phyloP scores from a whole-genome alignment of 169 alveolate species.

The Plasmodium knowlesi region DNA sequence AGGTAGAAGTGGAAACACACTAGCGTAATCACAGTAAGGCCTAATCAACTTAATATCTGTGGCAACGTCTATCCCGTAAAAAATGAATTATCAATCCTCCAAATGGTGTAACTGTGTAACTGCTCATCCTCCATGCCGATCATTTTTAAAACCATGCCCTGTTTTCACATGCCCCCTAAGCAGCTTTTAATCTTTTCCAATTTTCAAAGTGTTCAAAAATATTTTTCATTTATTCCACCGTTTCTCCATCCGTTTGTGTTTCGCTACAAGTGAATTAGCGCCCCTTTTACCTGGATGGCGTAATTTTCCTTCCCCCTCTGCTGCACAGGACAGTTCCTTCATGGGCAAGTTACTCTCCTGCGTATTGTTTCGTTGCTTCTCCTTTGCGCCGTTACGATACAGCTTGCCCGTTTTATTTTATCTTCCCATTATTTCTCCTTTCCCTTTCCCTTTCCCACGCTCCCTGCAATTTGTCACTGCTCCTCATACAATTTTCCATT shows the following conservation, averaged over 20 bases:
- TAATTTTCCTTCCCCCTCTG: neutral
- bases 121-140: neutral
- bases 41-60: neutral
- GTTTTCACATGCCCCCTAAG: neutral
- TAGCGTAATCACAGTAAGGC: neutral
- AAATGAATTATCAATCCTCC: neutral
- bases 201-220: neutral
- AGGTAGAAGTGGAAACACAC: neutral
- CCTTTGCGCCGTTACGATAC: neutral
- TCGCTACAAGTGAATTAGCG: neutral
- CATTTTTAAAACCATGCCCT: neutral
- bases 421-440: neutral
- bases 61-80: neutral
- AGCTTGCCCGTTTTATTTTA: neutral
- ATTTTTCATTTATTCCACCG: neutral
- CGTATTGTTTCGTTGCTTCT: neutral
- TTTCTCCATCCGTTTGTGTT: neutral
- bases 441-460: neutral
- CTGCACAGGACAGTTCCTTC: neutral
- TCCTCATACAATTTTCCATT: neutral
- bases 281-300: neutral
- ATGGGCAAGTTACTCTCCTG: neutral
- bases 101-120: neutral
- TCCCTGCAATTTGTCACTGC: neutral
- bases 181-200: neutral